Percentiles rank a stretch among this genome's conserved stretches.
Conservation (phyloP, 1,284 basidiomycete species). For the Malassezia arunalokei region DNA sequence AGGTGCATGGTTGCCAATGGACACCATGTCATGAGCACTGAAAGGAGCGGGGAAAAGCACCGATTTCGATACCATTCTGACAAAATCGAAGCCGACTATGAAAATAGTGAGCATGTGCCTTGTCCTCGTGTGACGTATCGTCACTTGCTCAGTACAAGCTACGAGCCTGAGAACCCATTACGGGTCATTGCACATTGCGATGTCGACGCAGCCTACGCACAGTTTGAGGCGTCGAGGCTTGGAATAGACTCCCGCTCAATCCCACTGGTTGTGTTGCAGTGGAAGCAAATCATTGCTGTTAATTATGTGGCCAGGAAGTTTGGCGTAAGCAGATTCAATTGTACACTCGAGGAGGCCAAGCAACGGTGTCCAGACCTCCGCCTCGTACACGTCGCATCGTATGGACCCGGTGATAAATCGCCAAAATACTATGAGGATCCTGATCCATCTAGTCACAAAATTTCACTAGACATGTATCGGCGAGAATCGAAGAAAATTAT, state of each 20-base stretch:
- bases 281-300: slow-evolving; percentile 75
- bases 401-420: slow-evolving; percentile 69
- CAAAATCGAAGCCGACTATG: not conserved
- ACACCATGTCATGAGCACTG: not conserved
- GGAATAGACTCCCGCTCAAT: slow-evolving; percentile 57
- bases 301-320: slow-evolving; percentile 86
- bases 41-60: not conserved
- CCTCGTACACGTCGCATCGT: slow-evolving; percentile 87
- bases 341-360: slow-evolving; percentile 51
- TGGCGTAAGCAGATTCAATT: slow-evolving; percentile 61
- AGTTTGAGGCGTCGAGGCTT: slow-evolving; percentile 75
- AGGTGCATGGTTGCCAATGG: not conserved
- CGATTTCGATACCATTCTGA: not conserved
- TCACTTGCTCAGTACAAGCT: slow-evolving; percentile 8
- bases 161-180: slow-evolving; percentile 42
- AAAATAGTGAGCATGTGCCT: too few species aligned
- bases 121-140: slow-evolving; percentile 1
- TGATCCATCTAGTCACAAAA: slow-evolving; percentile 81
- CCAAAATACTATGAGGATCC: slow-evolving; percentile 70
- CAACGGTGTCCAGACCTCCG: slow-evolving; percentile 72
- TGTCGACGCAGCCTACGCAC: slow-evolving; percentile 46
- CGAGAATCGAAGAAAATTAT: slow-evolving; percentile 80
- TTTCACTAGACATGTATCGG: slow-evolving; percentile 84
- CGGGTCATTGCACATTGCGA: slow-evolving; percentile 72
- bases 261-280: slow-evolving; percentile 83